Base-by-base conservation (phyloP, 345 rosid species). In the Eucalyptus marginata region DNA sequence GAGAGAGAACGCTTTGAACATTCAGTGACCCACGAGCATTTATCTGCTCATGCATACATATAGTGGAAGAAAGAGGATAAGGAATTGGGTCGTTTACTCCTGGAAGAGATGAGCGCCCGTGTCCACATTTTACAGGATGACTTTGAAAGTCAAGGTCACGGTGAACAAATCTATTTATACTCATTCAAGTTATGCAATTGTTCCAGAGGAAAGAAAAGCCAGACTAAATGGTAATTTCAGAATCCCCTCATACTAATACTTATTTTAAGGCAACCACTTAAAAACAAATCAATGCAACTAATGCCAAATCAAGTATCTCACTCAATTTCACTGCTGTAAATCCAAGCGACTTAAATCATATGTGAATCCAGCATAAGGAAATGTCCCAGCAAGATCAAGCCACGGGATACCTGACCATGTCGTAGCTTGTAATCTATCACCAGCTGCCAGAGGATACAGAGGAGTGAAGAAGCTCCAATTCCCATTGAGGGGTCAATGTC, bases 251-350 rank as follows among this genome's bases (percentile, higher is more conserved):
- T 68, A 12, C 81, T 33, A 33, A 33, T 71, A 20, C 81, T 18
- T 71, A 33, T 71, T 71, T 36, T 68, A 17, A 71, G 81, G 44
- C 22, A 71, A 33, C 81, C 47, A 20, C 1, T 20, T 2, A 71
- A 36, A 71, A 71, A 71, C 83, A 71, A 71, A 36, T 17, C 27
- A 24, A 71, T 71, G 83, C 83, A 71, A 36, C 27, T 36, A 71
- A 71, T 71, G 46, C 46, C 83, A 36, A 71, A 71, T 71, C 83
- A 71, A 71, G 83, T 71, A 71, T 71, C 83, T 11, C 84, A 76
- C 84, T 76, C 29, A 40, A 13, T 40, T 76, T 76, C 84, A 76
- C 13, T 76, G 47, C 84, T 40, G 47, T 40, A 76, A 76, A 13
- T 76, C 24, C 47, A 11, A 76, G 15, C 7, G 15, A 76, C 84